Evolutionary conservation across 345 rosid species (phyloP).

Genomic region (Hevea brasiliensis): DNA sequence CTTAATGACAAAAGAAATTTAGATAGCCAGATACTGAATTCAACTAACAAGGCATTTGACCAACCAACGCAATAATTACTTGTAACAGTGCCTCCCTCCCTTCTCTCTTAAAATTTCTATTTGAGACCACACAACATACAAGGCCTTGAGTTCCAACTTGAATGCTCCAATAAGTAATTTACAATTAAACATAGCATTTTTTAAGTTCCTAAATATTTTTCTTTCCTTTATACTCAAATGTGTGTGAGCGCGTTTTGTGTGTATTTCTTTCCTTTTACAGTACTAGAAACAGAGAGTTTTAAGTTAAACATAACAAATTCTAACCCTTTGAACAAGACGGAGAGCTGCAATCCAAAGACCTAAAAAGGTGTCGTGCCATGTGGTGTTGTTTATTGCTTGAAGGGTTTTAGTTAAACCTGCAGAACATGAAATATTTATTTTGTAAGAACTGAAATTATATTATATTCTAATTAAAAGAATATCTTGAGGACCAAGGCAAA

Average conservation of each 20-base stretch:
- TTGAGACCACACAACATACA: background rate
- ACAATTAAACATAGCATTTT: no score
- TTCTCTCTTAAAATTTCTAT: no score
- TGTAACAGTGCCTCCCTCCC: no score
- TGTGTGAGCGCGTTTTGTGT: no score
- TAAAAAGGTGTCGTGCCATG: conserved; percentile 87
- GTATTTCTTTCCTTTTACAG: background rate
- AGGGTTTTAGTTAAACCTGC: conserved; percentile 91
- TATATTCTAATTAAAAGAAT: background rate
- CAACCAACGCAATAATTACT: background rate
- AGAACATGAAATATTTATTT: conserved; percentile 17
- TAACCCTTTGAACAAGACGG: conserved; percentile 92
- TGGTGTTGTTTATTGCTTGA: conserved; percentile 70
- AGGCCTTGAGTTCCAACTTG: background rate
- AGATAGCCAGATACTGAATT: background rate
- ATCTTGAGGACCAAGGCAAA: background rate
- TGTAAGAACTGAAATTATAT: background rate
- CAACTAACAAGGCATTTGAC: background rate
- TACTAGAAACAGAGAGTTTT: background rate
- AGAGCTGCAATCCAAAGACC: conserved; percentile 95
- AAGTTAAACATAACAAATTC: background rate
- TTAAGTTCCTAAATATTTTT: no score
- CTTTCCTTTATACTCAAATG: no score
- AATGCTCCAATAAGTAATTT: background rate
- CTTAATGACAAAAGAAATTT: background rate